phyloP scores from a whole-genome alignment of 2,329 filamentous ascomycete genomes.

The Parascedosporium putredinis region DNA sequence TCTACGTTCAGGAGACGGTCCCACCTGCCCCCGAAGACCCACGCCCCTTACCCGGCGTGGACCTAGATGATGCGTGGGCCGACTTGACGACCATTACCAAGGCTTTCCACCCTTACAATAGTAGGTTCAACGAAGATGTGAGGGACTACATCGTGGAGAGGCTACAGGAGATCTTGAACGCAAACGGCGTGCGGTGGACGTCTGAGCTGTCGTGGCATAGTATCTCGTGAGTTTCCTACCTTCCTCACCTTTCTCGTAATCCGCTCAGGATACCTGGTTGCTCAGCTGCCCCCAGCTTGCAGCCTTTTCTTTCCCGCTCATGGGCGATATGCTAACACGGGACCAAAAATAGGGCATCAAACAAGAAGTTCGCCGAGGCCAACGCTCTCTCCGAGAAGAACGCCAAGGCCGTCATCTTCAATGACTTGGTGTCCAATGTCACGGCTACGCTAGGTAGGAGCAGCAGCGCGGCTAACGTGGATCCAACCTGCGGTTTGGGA shows the following conservation, averaged over 20 bases:
- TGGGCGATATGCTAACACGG: neutral
- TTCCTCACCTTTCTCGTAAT: too few relatives aligned
- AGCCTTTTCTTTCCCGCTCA: neutral
- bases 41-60: constrained; percentile 51
- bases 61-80: constrained; percentile 76
- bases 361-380: neutral
- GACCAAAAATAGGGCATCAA: neutral
- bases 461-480: constrained; percentile 16
- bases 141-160: constrained; percentile 64
- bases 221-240: neutral
- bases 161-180: constrained; percentile 57
- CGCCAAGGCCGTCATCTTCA: constrained; percentile 56
- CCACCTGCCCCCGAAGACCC: constrained; percentile 42
- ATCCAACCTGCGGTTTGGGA: constrained; percentile 24
- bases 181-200: constrained; percentile 42
- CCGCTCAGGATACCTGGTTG: too few relatives aligned
- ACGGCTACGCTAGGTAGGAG: constrained; percentile 36
- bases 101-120: constrained; percentile 82
- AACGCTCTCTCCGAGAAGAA: constrained; percentile 5
- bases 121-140: constrained; percentile 69
- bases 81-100: constrained; percentile 69
- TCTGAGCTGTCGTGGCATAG: constrained; percentile 22
- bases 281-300: too few relatives aligned
- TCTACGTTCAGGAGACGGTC: constrained; percentile 67
- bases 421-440: constrained; percentile 69